Base-by-base conservation (phyloP, 768 basidiomycete genomes). In the Mycena belliarum region DNA sequence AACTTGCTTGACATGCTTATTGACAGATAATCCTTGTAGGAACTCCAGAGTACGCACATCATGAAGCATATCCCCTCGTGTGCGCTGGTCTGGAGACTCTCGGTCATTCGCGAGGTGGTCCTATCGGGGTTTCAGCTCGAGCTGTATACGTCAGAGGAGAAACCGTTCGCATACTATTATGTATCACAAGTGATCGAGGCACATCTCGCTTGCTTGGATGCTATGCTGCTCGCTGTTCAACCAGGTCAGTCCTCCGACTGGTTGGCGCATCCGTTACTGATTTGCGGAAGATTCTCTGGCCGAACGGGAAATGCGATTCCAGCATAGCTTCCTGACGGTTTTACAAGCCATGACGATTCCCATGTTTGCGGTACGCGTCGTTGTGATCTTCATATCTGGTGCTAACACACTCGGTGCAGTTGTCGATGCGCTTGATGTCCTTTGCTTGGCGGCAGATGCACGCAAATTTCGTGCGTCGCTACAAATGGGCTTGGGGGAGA, bases 151-250 rank as follows among this genome's bases (percentile, higher is more conserved):
- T 69, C 77, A 1, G 82, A 88, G 41, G 92, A 94, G 66, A 81
- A 75, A 32, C 75, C 87, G 0, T 83, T 91, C 59, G 87, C 90
- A 3, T 92, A 93, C 70, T 92, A 89, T 87, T 89, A 89, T 65
- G 73, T 76, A 6, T 68, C 79, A 3, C 77, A 79, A 42, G 78
- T 91, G 4, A 72, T 87, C 1, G 82, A 86, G 20, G 70, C 70
- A 23, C 85, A 91, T 61, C 65, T 89, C 10, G 69, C 71, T 4
- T 80, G 75, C 56, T 69, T 89, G 52, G 84, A 89, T 51, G 68
- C 72, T 16, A 52, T 89, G 42, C 46, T 80, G 16, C 60, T 65
- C 2, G 68, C 73, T 12, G 66, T 83, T 7, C 68, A 72, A 35
- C 63, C 74, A 70, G 73, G 84, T 78, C 49, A 24, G 71, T 32